Evolutionary conservation across 2,329 filamentous ascomycete species (phyloP), one percentile per base, ranked within the genome.

Genomic region (Colletotrichum navitas): DNA sequence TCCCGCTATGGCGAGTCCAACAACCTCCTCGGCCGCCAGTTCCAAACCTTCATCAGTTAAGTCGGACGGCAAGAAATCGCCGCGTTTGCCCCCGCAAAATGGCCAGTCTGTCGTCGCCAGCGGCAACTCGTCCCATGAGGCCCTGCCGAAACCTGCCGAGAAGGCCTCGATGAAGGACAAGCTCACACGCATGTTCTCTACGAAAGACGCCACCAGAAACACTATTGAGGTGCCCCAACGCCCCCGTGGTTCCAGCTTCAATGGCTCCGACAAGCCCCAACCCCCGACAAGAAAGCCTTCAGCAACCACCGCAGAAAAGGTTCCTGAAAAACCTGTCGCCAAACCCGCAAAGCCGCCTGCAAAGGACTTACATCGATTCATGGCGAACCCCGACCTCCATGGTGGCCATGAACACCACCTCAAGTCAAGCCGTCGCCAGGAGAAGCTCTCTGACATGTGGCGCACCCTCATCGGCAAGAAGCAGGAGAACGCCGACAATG

Each of bases 371-470:
- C 83, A 86, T 73, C 87, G 89, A 75, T 91, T 89, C 78, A 81
- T 86, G 36, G 62, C 83, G 54, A 84, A 85, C 66, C 74, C 84
- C 29, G 85, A 87, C 7, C 81, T 83, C 8, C 84, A 92, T 74
- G 93, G 93, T 74, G 88, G 90, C 45, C 96, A 99, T 78, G 91
- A 93, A 77, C 96, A 99, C 80, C 90, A 94, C 76, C 90, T 99
- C 74, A 96, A 94, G 83, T 95, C 93, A 73, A 93, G 93, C 72
- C 94, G 94, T 80, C 90, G 96, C 68, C 95, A 99, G 81, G 95
- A 99, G 83, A 98, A 98, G 83, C 86, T 99, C 67, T 92, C 93
- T 26, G 94, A 97, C 80, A 93, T 98, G 90, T 92, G 97, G 82
- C 92, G 94, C 76, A 91, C 92, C 76, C 89, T 98, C 76, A 88